phyloP scores from a whole-genome alignment of 2,329 filamentous ascomycete species.

The Colletotrichum sp. region DNA sequence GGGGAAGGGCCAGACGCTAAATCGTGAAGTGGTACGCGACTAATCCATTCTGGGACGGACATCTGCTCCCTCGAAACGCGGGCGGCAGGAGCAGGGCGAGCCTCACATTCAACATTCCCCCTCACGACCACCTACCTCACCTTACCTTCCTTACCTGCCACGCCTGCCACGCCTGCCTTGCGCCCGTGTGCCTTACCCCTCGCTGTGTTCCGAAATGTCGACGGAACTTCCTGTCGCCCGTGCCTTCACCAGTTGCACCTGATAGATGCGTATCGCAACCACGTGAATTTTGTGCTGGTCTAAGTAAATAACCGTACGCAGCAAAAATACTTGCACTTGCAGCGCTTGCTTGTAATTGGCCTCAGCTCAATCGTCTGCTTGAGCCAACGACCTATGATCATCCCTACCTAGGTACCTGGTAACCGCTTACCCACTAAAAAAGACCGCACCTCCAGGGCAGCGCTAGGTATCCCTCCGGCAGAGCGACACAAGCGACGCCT shows the following conservation, averaged over 20 bases:
- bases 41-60: background rate
- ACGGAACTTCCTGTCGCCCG: background rate
- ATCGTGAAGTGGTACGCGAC: background rate
- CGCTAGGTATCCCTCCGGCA: slow-evolving; percentile 4
- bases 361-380: background rate
- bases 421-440: background rate
- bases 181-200: background rate
- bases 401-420: background rate
- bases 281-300: background rate
- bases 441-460: background rate
- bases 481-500: slow-evolving; percentile 14
- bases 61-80: background rate
- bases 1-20: background rate
- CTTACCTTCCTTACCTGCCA: background rate
- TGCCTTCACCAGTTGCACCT: background rate
- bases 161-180: background rate
- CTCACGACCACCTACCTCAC: background rate
- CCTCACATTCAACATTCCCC: background rate
- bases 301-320: background rate
- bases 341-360: background rate
- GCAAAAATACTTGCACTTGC: background rate
- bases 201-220: background rate
- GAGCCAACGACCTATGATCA: background rate
- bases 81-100: background rate
- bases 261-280: background rate